Evolutionary conservation across 1,284 basidiomycete genomes (phyloP).

Genomic region (Crucibulum parvulum): DNA sequence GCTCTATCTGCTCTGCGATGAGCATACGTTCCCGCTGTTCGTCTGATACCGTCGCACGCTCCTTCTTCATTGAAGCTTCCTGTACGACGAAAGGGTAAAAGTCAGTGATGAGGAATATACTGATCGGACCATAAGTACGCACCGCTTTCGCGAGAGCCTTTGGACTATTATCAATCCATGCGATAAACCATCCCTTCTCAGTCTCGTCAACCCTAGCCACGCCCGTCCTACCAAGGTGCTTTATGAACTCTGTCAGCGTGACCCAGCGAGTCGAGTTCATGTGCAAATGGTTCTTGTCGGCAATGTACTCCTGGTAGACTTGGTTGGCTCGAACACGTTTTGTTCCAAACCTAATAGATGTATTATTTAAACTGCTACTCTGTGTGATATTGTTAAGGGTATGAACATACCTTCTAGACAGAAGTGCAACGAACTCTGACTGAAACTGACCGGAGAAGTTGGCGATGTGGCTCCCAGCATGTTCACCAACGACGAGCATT

Average conservation of each 20-base stretch:
- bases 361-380: neutral
- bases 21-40: constrained; percentile 93
- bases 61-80: constrained; percentile 92
- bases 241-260: constrained; percentile 93
- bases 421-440: constrained; percentile 88
- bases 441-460: constrained; percentile 93
- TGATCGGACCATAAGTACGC: constrained; percentile 29
- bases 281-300: constrained; percentile 94
- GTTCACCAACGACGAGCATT: constrained; percentile 94
- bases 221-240: constrained; percentile 89
- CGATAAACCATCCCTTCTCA: constrained; percentile 96
- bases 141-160: constrained; percentile 92
- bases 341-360: constrained; percentile 77
- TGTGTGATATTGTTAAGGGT: neutral
- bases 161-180: constrained; percentile 97
- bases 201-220: constrained; percentile 96
- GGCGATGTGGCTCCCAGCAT: constrained; percentile 90
- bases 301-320: constrained; percentile 98
- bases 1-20: constrained; percentile 94
- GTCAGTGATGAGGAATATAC: neutral
- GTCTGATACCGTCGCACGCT: constrained; percentile 90
- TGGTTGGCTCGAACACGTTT: constrained; percentile 94
- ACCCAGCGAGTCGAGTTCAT: constrained; percentile 99
- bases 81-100: constrained; percentile 37
- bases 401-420: constrained; percentile 76